Percentiles rank a stretch among this genome's conserved stretches.
phyloP scores from a whole-genome alignment of 1,284 basidiomycete genomes.

The Exobasidium rhododendri region DNA sequence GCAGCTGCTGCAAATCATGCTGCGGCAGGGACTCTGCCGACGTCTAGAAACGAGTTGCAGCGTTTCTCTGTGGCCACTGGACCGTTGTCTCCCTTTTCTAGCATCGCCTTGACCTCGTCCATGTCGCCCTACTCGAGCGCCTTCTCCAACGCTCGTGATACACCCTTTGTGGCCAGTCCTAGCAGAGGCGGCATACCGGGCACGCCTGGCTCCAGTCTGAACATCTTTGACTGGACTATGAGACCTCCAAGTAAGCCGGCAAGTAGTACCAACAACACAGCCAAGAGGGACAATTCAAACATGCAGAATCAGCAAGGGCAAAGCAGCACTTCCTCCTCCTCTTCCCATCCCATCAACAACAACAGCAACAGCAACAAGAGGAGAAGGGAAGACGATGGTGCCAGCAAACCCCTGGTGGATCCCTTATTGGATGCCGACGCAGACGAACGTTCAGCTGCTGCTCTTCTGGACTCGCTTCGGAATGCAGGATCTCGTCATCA shows the following conservation, averaged over 20 bases:
- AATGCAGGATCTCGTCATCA: conserved; percentile 4
- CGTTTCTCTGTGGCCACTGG: conserved; percentile 45
- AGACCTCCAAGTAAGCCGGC: conserved; percentile 20
- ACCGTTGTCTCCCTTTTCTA: conserved; percentile 48
- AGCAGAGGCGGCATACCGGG: conserved; percentile 21
- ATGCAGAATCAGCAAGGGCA: conserved; percentile 1
- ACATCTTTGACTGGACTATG: conserved; percentile 24
- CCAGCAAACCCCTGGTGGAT: not conserved
- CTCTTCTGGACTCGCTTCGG: conserved; percentile 5
- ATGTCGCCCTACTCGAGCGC: conserved; percentile 53
- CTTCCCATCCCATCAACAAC: not conserved
- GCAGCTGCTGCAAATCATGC: not conserved
- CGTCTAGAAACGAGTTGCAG: conserved; percentile 28
- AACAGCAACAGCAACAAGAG: not conserved
- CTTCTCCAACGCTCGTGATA: conserved; percentile 51
- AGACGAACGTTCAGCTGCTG: conserved; percentile 6
- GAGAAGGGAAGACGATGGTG: conserved; percentile 4
- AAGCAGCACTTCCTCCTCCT: not conserved
- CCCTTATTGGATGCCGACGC: not conserved
- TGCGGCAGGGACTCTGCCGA: not conserved
- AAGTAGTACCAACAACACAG: conserved; percentile 6
- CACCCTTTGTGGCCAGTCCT: conserved; percentile 46
- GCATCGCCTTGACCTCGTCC: conserved; percentile 46
- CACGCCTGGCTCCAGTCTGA: conserved; percentile 17
- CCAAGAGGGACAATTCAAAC: conserved; percentile 7